These are phyloP conservation scores for Sanghuangporus baumii DNA, from an alignment of 1,284 basidiomycete genomes.

Conservation along the genomic window DNA sequence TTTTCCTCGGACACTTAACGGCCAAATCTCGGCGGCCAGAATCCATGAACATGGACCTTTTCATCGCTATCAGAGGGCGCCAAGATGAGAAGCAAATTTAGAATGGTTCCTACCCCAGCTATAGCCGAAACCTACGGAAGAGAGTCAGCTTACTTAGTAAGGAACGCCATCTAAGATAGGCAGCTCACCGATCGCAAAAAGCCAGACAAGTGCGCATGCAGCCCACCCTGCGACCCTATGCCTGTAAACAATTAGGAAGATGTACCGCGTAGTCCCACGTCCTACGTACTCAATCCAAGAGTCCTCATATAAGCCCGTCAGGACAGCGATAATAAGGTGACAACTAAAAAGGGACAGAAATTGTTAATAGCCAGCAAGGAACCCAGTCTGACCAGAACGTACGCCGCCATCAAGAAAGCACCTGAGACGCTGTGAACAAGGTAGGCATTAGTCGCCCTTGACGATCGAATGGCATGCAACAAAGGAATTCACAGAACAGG, in stretches of 20 bases:
- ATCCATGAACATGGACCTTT: slow-evolving; percentile 60
- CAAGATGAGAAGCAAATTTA: background rate
- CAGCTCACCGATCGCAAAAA: slow-evolving; percentile 53
- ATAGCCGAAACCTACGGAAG: slow-evolving; percentile 48
- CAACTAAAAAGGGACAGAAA: slow-evolving; percentile 35
- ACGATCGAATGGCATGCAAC: background rate
- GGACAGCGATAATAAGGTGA: slow-evolving; percentile 57
- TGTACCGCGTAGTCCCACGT: background rate
- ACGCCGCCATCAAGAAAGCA: slow-evolving; percentile 64
- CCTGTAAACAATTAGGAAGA: background rate
- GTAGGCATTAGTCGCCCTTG: background rate
- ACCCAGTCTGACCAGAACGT: slow-evolving; percentile 17
- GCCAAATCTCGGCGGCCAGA: slow-evolving; percentile 62
- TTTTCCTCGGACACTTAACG: slow-evolving; percentile 60
- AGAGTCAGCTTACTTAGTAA: background rate
- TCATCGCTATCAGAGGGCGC: background rate
- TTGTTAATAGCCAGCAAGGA: background rate
- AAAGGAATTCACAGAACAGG: slow-evolving; percentile 40
- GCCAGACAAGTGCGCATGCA: slow-evolving; percentile 60
- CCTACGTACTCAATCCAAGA: slow-evolving; percentile 34
- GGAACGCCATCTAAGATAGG: background rate
- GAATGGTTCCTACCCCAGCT: slow-evolving; percentile 46
- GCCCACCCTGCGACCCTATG: slow-evolving; percentile 55
- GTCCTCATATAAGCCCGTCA: slow-evolving; percentile 49
- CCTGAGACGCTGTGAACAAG: slow-evolving; percentile 41